Percentiles rank a stretch among this genome's conserved stretches.
phyloP scores from a whole-genome alignment of 176 grass and related monocot genomes.

The Musa itinerans region DNA sequence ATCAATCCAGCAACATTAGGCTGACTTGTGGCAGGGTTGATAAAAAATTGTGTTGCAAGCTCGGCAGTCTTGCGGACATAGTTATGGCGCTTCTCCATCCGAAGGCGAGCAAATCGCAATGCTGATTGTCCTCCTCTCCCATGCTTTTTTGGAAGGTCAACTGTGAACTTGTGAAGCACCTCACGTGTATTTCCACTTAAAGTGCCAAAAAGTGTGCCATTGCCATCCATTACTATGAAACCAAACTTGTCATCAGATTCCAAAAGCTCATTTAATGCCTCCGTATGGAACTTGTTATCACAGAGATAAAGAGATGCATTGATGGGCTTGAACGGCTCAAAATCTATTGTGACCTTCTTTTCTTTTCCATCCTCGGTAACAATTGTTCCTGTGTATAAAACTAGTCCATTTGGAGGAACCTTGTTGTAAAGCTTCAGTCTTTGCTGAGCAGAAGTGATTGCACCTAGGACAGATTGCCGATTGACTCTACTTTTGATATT shows the following conservation, averaged over 20 bases:
- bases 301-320: constrained; percentile 56
- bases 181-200: constrained; percentile 49
- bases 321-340: constrained; percentile 57
- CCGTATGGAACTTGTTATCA: constrained; percentile 64
- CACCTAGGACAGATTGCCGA: constrained; percentile 51
- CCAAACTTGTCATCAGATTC: constrained; percentile 49
- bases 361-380: constrained; percentile 60
- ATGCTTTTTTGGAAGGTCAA: constrained; percentile 58
- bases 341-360: constrained; percentile 68
- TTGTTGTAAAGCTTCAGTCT: constrained; percentile 52
- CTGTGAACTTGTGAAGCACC: constrained; percentile 43
- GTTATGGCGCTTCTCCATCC: constrained; percentile 61
- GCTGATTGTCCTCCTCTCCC: constrained; percentile 55
- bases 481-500: constrained; percentile 77
- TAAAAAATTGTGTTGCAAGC: constrained; percentile 44
- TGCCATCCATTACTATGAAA: constrained; percentile 50
- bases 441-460: constrained; percentile 61
- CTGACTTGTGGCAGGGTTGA: constrained; percentile 50
- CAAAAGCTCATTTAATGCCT: constrained; percentile 51
- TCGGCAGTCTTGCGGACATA: constrained; percentile 53
- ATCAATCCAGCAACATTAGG: constrained; percentile 47
- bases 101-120: constrained; percentile 46
- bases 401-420: constrained; percentile 53
- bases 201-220: constrained; percentile 47
- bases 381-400: constrained; percentile 61